Base-by-base conservation (phyloP, 1,284 basidiomycete genomes). In the Papiliotrema flavescens region DNA sequence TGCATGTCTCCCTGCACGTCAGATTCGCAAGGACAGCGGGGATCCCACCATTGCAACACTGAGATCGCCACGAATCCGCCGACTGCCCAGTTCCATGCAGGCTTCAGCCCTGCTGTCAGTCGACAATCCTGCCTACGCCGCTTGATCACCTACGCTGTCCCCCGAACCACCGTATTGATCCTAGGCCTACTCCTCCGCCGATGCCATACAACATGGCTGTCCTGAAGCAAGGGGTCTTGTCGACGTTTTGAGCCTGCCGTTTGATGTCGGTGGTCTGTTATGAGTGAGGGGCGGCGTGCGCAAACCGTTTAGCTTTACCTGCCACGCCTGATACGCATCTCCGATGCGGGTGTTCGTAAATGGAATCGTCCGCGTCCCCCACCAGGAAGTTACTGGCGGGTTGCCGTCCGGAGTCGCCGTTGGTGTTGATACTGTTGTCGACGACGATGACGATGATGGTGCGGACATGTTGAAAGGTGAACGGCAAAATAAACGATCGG, bases 181-280 rank as follows among this genome's bases (percentile, higher is more conserved):
- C 74, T 23, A 76, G 55, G 2, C 69, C 73, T 1, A 61, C 49
- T 19, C 73, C 74, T 17, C 69, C 70, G 7, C 61, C 70, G 24
- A 77, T 76, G n/a, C 71, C 74, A 55, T 71, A 71, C 35, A 78
- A 56, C 51, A 75, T 56, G 57, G 67, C 67, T 40, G 67, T 65
- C 45, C 76, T 57, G n/a, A 68, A 62, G 51, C 76, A 74, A 28
- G 76, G 74, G 46, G 72, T 64, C 41, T 62, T 48, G 9, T 66
- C 69, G 32, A 75, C 67, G 45, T 64, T 62, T 49, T 64, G 52
- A 23, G 70, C 53, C 47, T 60, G 54, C 2, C 50, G 22, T 40
- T 47, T 46, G 6, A 48, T 39, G 39, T 58, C 48, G 41, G 58
- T 50, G 64, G 13, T 63, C 47, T 2, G 51, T n/a, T 3, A 48